Percentiles rank a stretch among this genome's conserved stretches.
phyloP scores from a whole-genome alignment of 805 yeast species.

The Starmerella asiatica region DNA sequence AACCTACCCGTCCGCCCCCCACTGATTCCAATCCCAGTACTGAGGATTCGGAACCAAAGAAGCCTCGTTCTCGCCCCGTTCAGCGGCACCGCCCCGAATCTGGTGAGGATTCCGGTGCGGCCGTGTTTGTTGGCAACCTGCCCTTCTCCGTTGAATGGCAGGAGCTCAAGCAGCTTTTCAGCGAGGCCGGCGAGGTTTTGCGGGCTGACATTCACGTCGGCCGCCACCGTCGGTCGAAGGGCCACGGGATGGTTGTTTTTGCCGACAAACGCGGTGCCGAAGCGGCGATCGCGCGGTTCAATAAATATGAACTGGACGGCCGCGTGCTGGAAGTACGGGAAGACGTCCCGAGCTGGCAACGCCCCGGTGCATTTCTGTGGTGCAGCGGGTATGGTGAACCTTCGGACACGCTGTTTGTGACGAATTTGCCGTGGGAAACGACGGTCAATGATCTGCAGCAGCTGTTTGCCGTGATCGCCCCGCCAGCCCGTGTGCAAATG shows the following conservation, averaged over 20 bases:
- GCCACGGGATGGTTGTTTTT: slow-evolving; percentile 72
- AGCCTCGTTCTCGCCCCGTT: background rate
- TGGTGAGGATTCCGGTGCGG: slow-evolving; percentile 21
- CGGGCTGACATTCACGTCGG: slow-evolving; percentile 68
- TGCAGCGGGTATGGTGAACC: slow-evolving; percentile 47
- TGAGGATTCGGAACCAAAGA: background rate
- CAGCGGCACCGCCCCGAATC: background rate
- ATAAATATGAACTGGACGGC: slow-evolving; percentile 62
- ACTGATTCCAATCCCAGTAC: slow-evolving; percentile 11
- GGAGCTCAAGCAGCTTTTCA: slow-evolving; percentile 70
- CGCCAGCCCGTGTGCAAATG: slow-evolving; percentile 62
- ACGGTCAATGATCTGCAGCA: slow-evolving; percentile 71
- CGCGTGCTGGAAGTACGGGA: slow-evolving; percentile 68
- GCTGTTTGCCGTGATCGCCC: slow-evolving; percentile 72
- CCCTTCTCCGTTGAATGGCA: slow-evolving; percentile 79
- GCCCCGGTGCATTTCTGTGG: slow-evolving; percentile 46
- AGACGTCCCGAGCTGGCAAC: slow-evolving; percentile 35
- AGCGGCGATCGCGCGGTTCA: slow-evolving; percentile 53
- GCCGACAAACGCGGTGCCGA: slow-evolving; percentile 52
- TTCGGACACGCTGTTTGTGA: slow-evolving; percentile 50
- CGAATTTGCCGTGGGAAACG: slow-evolving; percentile 83
- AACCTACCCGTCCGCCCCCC: slow-evolving; percentile 36
- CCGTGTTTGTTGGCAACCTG: slow-evolving; percentile 61
- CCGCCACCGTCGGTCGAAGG: slow-evolving; percentile 63
- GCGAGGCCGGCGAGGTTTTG: slow-evolving; percentile 59